phyloP scores from a whole-genome alignment of 2,329 filamentous ascomycete genomes.

The Trichoderma gracile region DNA sequence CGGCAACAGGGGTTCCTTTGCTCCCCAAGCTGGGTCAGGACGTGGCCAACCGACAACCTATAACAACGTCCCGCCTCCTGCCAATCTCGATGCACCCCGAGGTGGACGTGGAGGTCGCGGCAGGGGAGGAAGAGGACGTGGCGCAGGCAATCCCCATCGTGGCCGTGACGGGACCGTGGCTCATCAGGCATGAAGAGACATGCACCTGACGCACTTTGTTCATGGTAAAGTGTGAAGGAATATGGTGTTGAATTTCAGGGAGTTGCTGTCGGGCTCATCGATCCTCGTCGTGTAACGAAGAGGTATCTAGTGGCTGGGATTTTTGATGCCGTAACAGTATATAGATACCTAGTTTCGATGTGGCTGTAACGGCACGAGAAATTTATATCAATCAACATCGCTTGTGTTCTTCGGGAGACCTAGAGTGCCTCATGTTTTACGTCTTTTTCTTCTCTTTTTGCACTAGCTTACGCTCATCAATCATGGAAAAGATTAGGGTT shows the following conservation, averaged over 20 bases:
- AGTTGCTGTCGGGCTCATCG: not conserved
- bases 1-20: constrained; percentile 30
- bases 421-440: not conserved
- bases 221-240: not conserved
- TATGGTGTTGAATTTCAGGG: not conserved
- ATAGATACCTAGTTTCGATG: not conserved
- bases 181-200: not conserved
- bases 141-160: constrained; percentile 36
- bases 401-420: not conserved
- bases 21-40: constrained; percentile 24
- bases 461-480: not conserved
- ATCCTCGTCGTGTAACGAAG: not conserved
- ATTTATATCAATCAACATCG: not conserved
- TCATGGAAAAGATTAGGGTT: constrained; percentile 7
- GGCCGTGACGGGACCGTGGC: constrained; percentile 37
- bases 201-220: not conserved
- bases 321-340: not conserved
- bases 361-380: not conserved
- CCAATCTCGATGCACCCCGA: constrained; percentile 51
- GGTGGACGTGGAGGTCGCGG: constrained; percentile 44
- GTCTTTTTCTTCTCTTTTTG: not conserved
- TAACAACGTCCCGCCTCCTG: constrained; percentile 61
- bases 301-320: not conserved
- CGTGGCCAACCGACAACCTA: constrained; percentile 42
- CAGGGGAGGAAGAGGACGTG: constrained; percentile 44